Base-by-base conservation (phyloP, 257 asterid genomes). In the Craterostigma plantagineum region DNA sequence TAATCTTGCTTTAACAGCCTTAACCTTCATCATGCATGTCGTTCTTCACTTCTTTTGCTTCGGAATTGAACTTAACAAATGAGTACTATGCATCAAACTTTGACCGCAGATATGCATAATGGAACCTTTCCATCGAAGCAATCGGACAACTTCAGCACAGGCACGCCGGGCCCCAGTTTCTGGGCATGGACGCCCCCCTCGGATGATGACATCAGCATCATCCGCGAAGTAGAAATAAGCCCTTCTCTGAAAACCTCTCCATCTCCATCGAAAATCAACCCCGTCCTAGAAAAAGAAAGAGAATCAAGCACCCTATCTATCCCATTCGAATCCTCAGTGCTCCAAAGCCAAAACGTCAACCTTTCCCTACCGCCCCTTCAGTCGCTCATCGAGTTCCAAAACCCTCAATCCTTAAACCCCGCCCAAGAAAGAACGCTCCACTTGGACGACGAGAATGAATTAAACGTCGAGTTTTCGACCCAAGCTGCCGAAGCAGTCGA, bases 181-280 rank as follows among this genome's bases (percentile, higher is more conserved):
- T 87, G 98, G 95, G 46, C 83, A 9, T 87, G 98, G 95, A 56
- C 69, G 17, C 98, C 98, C 51, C 93, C 96, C 46, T 47, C 59
- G 40, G 47, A 16, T 9, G 71, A 66, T 8, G 51, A 50, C 10
- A 62, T 63, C 17, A 42, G 43, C 36, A 14, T 54, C 42, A 35
- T 50, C 10, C 49, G 33, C 27, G 69, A 48, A 8, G 40, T 9
- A 9, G 63, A 44, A 41, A 53, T 64, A 43, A 68, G 60, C 50
- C 71, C 71, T 48, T 57, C 63, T 3, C 9, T 23, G 35, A 60
- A 69, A 61, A 43, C 64, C 34, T 68, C 77, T 64, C 55, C 76
- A 9, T 53, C 60, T 45, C 65, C 71, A 8, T 34, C 63, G 10
- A 62, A 33, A 15, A 49, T 33, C 63, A 60, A 1, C 49, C 90